Conservation (phyloP, 2,329 filamentous ascomycete genomes). For the Fusarium metavorans region DNA sequence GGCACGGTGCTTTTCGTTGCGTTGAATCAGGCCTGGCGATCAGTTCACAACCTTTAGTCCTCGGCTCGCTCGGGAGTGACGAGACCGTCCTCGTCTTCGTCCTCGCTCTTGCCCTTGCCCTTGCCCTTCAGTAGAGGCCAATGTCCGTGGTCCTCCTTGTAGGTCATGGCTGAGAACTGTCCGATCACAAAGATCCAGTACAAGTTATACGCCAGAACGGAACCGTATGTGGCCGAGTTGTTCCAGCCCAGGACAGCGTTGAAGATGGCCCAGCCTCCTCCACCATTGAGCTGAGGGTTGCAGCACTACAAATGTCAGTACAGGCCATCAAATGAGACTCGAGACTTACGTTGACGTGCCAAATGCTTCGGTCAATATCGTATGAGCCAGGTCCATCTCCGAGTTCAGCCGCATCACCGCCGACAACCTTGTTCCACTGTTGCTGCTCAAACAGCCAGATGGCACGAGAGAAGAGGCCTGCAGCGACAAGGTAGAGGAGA, state of each 20-base stretch:
- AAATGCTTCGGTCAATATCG: conserved; percentile 81
- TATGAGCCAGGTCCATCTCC: conserved; percentile 79
- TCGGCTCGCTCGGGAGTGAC: neutral
- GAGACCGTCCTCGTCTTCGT: conserved; percentile 28
- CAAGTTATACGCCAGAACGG: conserved; percentile 86
- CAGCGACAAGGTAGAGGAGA: conserved; percentile 85
- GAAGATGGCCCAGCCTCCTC: conserved; percentile 87
- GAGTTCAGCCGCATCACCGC: conserved; percentile 66
- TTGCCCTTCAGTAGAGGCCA: conserved; percentile 60
- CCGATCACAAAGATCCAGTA: conserved; percentile 87
- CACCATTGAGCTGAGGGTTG: conserved; percentile 77
- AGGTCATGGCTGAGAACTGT: conserved; percentile 73
- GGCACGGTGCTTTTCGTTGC: neutral
- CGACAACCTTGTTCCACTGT: conserved; percentile 74
- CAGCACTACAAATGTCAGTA: conserved; percentile 71
- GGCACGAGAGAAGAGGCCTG: conserved; percentile 82
- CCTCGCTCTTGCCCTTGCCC: conserved; percentile 19
- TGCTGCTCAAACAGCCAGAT: conserved; percentile 82
- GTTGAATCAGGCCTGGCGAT: neutral
- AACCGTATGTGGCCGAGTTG: conserved; percentile 89
- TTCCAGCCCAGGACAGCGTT: conserved; percentile 89
- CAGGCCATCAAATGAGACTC: neutral
- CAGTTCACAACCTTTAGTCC: neutral
- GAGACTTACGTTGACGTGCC: conserved; percentile 80
- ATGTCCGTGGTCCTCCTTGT: conserved; percentile 69